phyloP scores from a whole-genome alignment of 768 basidiomycete species.

The Coprinopsis cinerea region DNA sequence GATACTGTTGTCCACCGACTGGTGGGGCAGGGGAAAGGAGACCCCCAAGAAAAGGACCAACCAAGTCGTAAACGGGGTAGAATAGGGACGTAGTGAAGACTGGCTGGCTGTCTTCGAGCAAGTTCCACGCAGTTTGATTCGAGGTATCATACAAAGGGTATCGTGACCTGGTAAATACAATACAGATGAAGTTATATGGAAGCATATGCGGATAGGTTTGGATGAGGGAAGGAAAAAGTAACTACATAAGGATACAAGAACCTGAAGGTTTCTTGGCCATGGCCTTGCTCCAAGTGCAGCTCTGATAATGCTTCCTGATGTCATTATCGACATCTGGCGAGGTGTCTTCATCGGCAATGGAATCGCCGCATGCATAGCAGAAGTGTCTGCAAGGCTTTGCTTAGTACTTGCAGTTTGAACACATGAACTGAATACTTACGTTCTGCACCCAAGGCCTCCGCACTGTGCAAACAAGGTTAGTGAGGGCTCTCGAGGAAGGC shows the following conservation, averaged over 20 bases:
- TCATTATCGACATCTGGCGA: not conserved
- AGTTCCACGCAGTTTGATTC: too few species aligned
- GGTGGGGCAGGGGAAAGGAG: slow-evolving; percentile 24
- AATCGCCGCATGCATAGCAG: not conserved
- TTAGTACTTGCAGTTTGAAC: too few species aligned
- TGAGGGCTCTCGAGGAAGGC: not conserved
- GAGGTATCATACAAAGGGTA: too few species aligned
- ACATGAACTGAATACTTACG: too few species aligned
- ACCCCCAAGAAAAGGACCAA: slow-evolving; percentile 13
- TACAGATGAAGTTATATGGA: too few species aligned
- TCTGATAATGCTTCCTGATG: not conserved
- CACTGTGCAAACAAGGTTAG: not conserved
- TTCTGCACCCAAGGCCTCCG: not conserved
- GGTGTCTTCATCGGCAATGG: not conserved
- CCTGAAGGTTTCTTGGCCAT: not conserved
- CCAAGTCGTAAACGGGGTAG: slow-evolving; percentile 18
- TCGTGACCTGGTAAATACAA: too few species aligned
- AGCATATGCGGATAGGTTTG: too few species aligned
- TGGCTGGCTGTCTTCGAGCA: too few species aligned
- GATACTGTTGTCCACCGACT: slow-evolving; percentile 69
- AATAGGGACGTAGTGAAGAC: not conserved
- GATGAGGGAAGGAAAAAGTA: too few species aligned
- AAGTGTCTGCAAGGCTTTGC: not conserved
- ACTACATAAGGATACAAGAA: not conserved
- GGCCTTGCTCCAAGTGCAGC: not conserved